Evolutionary conservation across 768 basidiomycete species (phyloP).

Genomic region (Pleurotus eryngii): DNA sequence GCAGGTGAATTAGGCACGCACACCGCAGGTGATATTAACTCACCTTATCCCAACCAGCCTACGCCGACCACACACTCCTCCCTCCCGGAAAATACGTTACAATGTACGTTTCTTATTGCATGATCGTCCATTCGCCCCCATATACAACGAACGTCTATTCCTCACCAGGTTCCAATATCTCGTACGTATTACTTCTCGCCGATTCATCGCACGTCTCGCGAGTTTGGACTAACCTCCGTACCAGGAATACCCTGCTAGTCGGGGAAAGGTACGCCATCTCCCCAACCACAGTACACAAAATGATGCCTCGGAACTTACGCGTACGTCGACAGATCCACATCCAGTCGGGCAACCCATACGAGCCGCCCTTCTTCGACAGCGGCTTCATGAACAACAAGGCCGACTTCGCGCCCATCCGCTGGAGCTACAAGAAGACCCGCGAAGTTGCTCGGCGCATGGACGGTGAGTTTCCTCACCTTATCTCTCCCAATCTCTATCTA

Average conservation of each 20-base stretch:
- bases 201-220: neutral
- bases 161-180: slow-evolving; percentile 59
- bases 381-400: slow-evolving; percentile 83
- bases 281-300: neutral
- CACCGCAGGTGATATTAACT: no score
- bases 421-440: slow-evolving; percentile 77
- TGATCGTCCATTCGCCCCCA: neutral
- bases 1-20: slow-evolving; percentile 33
- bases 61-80: slow-evolving; percentile 67
- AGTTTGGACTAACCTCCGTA: neutral
- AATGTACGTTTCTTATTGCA: slow-evolving; percentile 35
- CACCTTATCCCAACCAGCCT: slow-evolving; percentile 32
- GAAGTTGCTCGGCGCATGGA: slow-evolving; percentile 74
- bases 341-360: slow-evolving; percentile 55
- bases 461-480: slow-evolving; percentile 27
- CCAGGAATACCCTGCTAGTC: slow-evolving; percentile 68
- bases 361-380: slow-evolving; percentile 62
- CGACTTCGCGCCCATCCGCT: slow-evolving; percentile 71
- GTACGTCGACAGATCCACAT: slow-evolving; percentile 59
- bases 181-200: slow-evolving; percentile 21
- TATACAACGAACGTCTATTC: neutral
- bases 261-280: slow-evolving; percentile 51
- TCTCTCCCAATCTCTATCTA: neutral
- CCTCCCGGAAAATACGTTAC: slow-evolving; percentile 72
- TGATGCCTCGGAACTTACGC: slow-evolving; percentile 21